A percentile compares a stretch with the other conserved stretches of the same genome.
phyloP scores from a whole-genome alignment of 441 rosid species.

The Erodium trifolium region DNA sequence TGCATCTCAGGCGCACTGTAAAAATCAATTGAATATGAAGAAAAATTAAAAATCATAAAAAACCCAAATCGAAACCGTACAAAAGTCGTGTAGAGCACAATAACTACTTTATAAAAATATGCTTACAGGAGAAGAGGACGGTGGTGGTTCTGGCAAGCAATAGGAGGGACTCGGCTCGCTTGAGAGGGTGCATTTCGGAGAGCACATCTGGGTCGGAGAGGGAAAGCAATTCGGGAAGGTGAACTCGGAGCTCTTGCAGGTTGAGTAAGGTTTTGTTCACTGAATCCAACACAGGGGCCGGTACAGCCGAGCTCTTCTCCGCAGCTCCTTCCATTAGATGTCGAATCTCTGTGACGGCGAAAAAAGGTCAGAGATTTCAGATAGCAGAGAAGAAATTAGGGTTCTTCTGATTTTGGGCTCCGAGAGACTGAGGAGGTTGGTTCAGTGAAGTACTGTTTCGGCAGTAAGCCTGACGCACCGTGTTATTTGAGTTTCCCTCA shows the following conservation, averaged over 20 bases:
- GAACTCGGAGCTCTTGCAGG: slow-evolving; percentile 41
- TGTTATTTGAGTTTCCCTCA: background rate
- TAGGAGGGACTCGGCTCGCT: slow-evolving; percentile 55
- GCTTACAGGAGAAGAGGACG: slow-evolving; percentile 45
- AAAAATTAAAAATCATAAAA: background rate
- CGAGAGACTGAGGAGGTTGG: background rate
- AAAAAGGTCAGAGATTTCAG: background rate
- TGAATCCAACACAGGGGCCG: slow-evolving; percentile 56
- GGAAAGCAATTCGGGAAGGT: slow-evolving; percentile 47
- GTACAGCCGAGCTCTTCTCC: slow-evolving; percentile 34
- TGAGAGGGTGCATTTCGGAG: slow-evolving; percentile 54
- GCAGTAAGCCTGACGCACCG: no score
- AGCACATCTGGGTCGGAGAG: slow-evolving; percentile 55
- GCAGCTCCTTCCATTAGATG: slow-evolving; percentile 36
- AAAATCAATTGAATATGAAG: background rate
- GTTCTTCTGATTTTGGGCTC: background rate
- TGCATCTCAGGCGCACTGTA: slow-evolving; percentile 77
- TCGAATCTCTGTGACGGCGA: background rate
- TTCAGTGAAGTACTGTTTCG: no score
- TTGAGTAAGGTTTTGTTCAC: slow-evolving; percentile 45
- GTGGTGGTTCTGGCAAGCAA: slow-evolving; percentile 68
- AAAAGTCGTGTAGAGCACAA: background rate
- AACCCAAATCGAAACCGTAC: slow-evolving; percentile 9
- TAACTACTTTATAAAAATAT: background rate
- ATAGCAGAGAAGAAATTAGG: background rate